Evolutionary conservation across 1,284 basidiomycete species (phyloP).

Genomic region (Irpex sp.): DNA sequence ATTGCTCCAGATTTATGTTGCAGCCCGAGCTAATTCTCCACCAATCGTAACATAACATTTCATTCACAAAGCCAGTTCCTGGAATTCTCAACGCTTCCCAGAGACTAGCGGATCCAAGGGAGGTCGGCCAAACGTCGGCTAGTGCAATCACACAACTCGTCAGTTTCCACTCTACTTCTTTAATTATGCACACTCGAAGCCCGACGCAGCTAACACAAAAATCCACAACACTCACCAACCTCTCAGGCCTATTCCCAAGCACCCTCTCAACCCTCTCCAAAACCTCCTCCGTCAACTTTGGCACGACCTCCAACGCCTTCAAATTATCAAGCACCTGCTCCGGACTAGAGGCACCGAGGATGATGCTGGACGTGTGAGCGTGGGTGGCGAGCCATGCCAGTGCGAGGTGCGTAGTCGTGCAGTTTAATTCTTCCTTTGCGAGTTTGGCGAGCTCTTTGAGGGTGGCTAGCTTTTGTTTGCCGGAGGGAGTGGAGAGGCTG

Average conservation of each 20-base stretch:
- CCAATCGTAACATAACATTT: too few species aligned
- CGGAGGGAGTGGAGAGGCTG: constrained; percentile 33
- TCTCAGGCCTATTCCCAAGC: constrained; percentile 45
- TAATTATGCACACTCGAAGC: neutral
- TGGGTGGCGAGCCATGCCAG: constrained; percentile 70
- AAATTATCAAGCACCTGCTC: constrained; percentile 68
- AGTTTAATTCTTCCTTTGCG: constrained; percentile 57
- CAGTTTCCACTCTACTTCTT: neutral
- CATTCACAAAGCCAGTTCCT: too few species aligned
- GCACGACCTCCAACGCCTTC: constrained; percentile 66
- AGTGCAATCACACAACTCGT: neutral
- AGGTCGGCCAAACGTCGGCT: too few species aligned
- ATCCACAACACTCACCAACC: constrained; percentile 19
- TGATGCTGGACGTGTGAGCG: constrained; percentile 52
- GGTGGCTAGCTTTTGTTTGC: constrained; percentile 65
- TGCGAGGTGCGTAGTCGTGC: constrained; percentile 60
- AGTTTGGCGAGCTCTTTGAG: constrained; percentile 64
- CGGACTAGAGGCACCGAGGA: constrained; percentile 58
- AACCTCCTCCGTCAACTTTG: constrained; percentile 64
- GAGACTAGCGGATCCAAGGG: too few species aligned
- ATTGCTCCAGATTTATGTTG: too few species aligned
- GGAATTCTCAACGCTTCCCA: too few species aligned
- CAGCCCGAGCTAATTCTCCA: too few species aligned
- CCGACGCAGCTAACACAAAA: neutral
- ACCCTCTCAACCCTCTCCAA: constrained; percentile 65